Base-by-base conservation (phyloP, 2,329 filamentous ascomycete species). In the Fonsecaea pedrosoi region DNA sequence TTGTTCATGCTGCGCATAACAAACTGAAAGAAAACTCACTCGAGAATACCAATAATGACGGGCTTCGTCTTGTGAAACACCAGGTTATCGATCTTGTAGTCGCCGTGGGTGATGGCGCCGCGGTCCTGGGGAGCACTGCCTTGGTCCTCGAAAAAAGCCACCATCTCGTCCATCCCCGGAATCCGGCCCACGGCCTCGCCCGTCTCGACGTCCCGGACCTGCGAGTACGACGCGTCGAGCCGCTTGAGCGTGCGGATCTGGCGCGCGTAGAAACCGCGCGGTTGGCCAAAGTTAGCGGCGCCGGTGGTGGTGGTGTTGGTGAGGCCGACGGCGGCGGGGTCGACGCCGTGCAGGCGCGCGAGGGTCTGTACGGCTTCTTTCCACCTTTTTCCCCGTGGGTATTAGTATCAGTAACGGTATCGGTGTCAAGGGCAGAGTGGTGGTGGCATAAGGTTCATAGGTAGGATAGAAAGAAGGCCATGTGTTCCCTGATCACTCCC, bases 71-170 rank as follows among this genome's bases (percentile, higher is more conserved):
- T 91, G 82, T 97, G 92, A 78, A 96, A 99, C 48, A 95, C 88
- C 71, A 94, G 78, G 74, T 95, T 95, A 78, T 95, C 91, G 75
- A 94, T 96, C 83, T 98, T 99, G 83, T 94, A 99, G 78, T 99
- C 95, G 42, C 95, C 95, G 75, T 98, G 95, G 34, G 98, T 89
- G 69, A 97, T 85, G 4, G 89, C 90, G 21, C 86, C 88, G 69
- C 91, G 84, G 76, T 98, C 94, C 68, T 84, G 82, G 0, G 94
- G 94, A 79, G 94, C 92, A 58, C 83, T 84, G 64, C 78, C 78
- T 71, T 87, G 83, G 74, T 94, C 85, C 57, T 82, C 83, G 78
- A 97, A 97, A 80, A 95, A 97, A 1, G 77, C 79, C 54, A 95
- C 85, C 82, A 94, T 90, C 53, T 92, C 91, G 64, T 90, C 85